Evolutionary conservation across 2,329 filamentous ascomycete species (phyloP).

Genomic region (Cadophora sp.): DNA sequence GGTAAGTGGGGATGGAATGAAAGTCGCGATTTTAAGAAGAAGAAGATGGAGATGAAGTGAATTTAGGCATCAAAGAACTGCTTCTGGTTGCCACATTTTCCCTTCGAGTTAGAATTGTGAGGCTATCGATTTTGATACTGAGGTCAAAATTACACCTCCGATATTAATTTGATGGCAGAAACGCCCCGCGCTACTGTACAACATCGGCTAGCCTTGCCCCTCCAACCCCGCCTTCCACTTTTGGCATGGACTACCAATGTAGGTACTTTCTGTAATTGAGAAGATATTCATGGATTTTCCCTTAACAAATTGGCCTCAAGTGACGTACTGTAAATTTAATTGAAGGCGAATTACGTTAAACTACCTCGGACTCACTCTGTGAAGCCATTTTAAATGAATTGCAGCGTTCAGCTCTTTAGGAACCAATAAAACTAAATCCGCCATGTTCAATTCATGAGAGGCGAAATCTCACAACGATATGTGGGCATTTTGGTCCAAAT

Average conservation of each 20-base stretch:
- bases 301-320: too few species aligned
- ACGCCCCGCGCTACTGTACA: neutral
- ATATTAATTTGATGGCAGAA: slow-evolving; percentile 3
- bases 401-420: too few species aligned
- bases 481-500: neutral
- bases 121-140: neutral
- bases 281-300: too few species aligned
- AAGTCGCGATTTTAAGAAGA: neutral
- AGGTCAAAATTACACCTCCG: neutral
- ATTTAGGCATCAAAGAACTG: slow-evolving; percentile 9
- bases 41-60: neutral
- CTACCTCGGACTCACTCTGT: neutral
- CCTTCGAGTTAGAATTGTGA: slow-evolving; percentile 5
- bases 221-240: slow-evolving; percentile 15
- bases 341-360: too few species aligned
- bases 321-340: too few species aligned
- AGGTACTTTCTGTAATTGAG: too few species aligned
- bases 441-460: neutral
- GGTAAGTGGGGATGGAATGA: neutral
- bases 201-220: slow-evolving; percentile 15
- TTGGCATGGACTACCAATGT: neutral
- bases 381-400: too few species aligned
- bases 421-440: too few species aligned
- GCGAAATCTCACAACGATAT: neutral
- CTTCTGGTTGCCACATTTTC: slow-evolving; percentile 6